A percentile compares a stretch with the other conserved stretches of the same genome.
These are phyloP conservation scores for Alliaria petiolata DNA, from an alignment of 345 rosid genomes.

Conservation along the genomic window DNA sequence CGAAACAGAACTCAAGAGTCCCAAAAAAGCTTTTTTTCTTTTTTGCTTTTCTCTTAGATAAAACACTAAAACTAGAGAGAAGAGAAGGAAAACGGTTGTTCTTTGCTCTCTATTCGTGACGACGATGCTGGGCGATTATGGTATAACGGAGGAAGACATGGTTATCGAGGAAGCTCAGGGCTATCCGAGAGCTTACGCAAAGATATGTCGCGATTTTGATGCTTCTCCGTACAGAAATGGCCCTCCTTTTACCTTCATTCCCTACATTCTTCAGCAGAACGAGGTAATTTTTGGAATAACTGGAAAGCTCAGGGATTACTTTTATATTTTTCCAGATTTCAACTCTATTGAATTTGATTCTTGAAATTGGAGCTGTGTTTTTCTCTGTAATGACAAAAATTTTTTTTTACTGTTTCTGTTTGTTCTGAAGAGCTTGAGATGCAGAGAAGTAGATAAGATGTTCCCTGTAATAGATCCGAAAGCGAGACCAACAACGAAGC, in stretches of 20 bases:
- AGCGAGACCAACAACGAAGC: constrained; percentile 66
- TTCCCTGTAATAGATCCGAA: constrained; percentile 69
- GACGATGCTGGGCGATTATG: constrained; percentile 40
- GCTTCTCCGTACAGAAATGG: constrained; percentile 42
- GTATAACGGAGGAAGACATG: constrained; percentile 54
- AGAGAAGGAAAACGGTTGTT: neutral
- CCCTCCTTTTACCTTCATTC: constrained; percentile 77
- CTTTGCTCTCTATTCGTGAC: neutral
- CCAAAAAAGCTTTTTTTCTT: neutral
- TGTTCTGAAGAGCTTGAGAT: constrained; percentile 42
- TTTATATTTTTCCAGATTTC: too few relatives aligned
- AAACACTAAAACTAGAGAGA: constrained; percentile 1
- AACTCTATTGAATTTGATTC: too few relatives aligned
- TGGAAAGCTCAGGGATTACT: too few relatives aligned
- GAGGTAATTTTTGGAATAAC: constrained; percentile 41
- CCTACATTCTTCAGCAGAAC: constrained; percentile 51
- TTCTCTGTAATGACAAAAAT: neutral
- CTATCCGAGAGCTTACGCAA: constrained; percentile 73
- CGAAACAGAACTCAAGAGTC: constrained; percentile 22
- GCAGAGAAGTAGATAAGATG: constrained; percentile 52
- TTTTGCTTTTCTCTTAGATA: neutral
- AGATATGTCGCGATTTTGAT: constrained; percentile 52
- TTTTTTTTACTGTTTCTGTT: neutral
- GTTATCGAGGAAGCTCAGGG: constrained; percentile 63
- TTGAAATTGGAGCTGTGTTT: neutral